phyloP scores from a whole-genome alignment of 164 flowering plant species.

The Umbellularia californica region DNA sequence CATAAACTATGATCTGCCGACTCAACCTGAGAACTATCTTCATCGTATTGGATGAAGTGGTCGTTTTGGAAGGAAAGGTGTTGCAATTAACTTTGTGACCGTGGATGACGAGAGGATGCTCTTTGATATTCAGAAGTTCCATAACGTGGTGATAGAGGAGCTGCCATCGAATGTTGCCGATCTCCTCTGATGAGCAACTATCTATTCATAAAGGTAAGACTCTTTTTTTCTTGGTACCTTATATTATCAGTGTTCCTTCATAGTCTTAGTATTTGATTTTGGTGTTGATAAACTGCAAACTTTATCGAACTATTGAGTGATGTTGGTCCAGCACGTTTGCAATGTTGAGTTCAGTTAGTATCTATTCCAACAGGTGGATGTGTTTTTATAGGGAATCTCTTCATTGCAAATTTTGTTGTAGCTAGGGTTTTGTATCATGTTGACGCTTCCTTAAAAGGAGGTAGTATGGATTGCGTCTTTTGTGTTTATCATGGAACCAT shows the following conservation, averaged over 20 bases:
- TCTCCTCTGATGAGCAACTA: conserved; percentile 41
- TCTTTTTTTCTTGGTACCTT: conserved; percentile 3
- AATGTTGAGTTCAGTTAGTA: conserved; percentile 4
- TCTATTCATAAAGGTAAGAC: conserved; percentile 14
- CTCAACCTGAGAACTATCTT: conserved; percentile 85
- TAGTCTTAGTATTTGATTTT: conserved; percentile 14
- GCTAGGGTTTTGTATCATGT: conserved; percentile 15
- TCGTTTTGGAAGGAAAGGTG: conserved; percentile 83
- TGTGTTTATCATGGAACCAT: too few species aligned
- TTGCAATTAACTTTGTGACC: conserved; percentile 77
- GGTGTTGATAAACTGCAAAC: conserved; percentile 8
- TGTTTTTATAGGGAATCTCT: conserved; percentile 4
- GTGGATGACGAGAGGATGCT: conserved; percentile 77
- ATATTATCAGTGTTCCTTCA: conserved; percentile 8
- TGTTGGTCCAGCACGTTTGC: conserved; percentile 19
- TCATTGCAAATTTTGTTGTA: conserved; percentile 24
- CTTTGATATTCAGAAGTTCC: conserved; percentile 69
- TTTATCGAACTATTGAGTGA: conserved; percentile 11
- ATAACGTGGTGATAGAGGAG: conserved; percentile 71
- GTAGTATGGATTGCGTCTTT: conserved; percentile 4
- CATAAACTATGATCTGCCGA: conserved; percentile 76
- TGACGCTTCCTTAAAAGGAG: not conserved
- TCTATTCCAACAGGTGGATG: not conserved
- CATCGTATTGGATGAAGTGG: conserved; percentile 92
- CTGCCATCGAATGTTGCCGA: conserved; percentile 73